phyloP scores from a whole-genome alignment of 1,284 basidiomycete genomes.

The Leccinum colubrinum region DNA sequence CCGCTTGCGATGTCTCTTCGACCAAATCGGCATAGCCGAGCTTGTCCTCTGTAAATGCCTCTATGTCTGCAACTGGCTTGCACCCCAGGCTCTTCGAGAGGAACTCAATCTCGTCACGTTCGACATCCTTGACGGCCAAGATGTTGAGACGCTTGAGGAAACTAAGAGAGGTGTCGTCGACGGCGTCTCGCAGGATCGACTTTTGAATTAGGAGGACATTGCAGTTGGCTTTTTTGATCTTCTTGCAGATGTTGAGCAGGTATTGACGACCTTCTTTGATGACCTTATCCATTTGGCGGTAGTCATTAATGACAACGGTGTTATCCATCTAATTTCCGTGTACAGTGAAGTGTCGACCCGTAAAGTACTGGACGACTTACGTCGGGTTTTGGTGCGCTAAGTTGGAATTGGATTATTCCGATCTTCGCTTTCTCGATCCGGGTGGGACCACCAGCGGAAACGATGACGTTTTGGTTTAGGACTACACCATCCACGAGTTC shows the following conservation, averaged over 20 bases:
- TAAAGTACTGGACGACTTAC: conserved; percentile 45
- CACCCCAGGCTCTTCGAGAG: conserved; percentile 92
- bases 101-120: conserved; percentile 99
- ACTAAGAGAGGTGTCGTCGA: conserved; percentile 97
- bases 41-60: conserved; percentile 98
- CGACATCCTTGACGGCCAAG: conserved; percentile 95
- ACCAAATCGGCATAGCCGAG: conserved; percentile 95
- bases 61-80: conserved; percentile 97
- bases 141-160: conserved; percentile 99
- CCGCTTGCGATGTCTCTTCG: conserved; percentile 86
- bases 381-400: conserved; percentile 97
- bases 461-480: conserved; percentile 93
- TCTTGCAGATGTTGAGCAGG: conserved; percentile 97
- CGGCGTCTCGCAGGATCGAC: conserved; percentile 97
- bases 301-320: conserved; percentile 99
- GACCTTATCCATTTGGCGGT: conserved; percentile 99
- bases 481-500: conserved; percentile 96
- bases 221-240: conserved; percentile 99
- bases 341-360: neutral
- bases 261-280: conserved; percentile 99
- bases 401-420: conserved; percentile 97
- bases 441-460: conserved; percentile 89
- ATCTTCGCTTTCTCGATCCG: conserved; percentile 99
- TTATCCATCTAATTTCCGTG: conserved; percentile 87
- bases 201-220: conserved; percentile 99